Evolutionary conservation across 164 flowering plant species (phyloP), one percentile per base, ranked within the genome.

Genomic region (Magnolia sinica): DNA sequence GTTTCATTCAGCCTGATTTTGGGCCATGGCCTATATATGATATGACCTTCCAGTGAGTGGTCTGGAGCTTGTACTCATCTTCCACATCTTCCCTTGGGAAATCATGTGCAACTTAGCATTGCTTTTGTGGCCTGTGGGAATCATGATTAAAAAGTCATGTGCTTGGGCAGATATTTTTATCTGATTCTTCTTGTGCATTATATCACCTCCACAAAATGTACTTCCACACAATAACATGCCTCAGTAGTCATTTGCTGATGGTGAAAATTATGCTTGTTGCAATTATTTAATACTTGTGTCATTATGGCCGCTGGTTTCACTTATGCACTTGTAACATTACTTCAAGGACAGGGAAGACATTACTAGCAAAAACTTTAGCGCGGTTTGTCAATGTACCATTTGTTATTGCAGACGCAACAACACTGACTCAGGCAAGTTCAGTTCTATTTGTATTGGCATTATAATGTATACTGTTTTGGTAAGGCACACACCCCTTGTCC

Each of bases 301-400:
- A 24, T 68, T 13, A 68, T 24, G n/a, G 16, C n/a, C 18, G 16
- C 7, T 68, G 18, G 49, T 29, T 74, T 81, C 79, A 75, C 80
- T 82, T 83, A 67, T 79, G 76, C 78, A 50, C 70, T 79, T 80
- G 69, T 81, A 49, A 78, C 80, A 72, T 78, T 85, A 55, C 86
- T 82, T 90, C 88, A 89, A 88, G 96, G 90, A 90, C 97, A 95
- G 99, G 99, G 88, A 95, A 95, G 84, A 95, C 99, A 69, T 81
- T 95, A 83, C 95, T 95, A 77, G 99, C 99, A 76, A 95, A 95
- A 85, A 95, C 98, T 72, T 84, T 95, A 83, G 98, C 98, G 65
- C 88, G 93, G 74, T 86, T 91, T 81, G 98, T 94, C 74, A 92
- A 95, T 81, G 99, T 95, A 79, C 99, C 99, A 70, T 95, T 95